Evolutionary conservation across 176 grass and related monocot genomes (phyloP).

Genomic region (Avena sativa): DNA sequence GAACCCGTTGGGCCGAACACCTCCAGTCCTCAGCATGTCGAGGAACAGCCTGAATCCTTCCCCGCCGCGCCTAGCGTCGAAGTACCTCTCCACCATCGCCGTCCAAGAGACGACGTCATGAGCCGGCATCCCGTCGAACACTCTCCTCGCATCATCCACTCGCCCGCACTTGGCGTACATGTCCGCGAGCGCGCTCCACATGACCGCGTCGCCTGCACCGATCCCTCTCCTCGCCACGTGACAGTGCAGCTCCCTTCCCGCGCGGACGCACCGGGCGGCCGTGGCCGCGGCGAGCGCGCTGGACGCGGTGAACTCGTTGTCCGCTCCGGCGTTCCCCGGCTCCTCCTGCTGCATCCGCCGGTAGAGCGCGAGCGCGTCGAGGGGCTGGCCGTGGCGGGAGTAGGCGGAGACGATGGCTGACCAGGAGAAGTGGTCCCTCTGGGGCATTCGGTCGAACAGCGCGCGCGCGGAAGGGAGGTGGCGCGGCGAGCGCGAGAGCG

Average conservation of each 20-base stretch:
- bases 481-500: conserved; percentile 56
- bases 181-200: conserved; percentile 84
- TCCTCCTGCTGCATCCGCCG: conserved; percentile 59
- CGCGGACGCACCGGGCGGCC: conserved; percentile 42
- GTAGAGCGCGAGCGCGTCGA: conserved; percentile 67
- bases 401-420: conserved; percentile 73
- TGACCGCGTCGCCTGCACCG: conserved; percentile 52
- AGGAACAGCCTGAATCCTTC: conserved; percentile 71
- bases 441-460: conserved; percentile 76
- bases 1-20: conserved; percentile 70
- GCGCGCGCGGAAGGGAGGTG: conserved; percentile 49
- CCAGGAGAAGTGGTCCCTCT: conserved; percentile 85
- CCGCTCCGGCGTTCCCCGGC: conserved; percentile 20
- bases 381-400: conserved; percentile 51
- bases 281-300: conserved; percentile 73
- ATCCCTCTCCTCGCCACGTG: conserved; percentile 72
- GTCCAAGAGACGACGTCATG: conserved; percentile 85
- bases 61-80: conserved; percentile 49
- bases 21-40: conserved; percentile 52
- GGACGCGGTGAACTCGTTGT: conserved; percentile 92
- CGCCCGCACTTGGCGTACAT: conserved; percentile 89
- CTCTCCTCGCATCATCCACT: conserved; percentile 66
- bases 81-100: conserved; percentile 88
- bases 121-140: conserved; percentile 61
- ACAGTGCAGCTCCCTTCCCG: conserved; percentile 81